A percentile compares a stretch with the other conserved stretches of the same genome.
These are phyloP conservation scores for Dillenia suffruticosa DNA, from an alignment of 164 flowering plant species.

Conservation along the genomic window DNA sequence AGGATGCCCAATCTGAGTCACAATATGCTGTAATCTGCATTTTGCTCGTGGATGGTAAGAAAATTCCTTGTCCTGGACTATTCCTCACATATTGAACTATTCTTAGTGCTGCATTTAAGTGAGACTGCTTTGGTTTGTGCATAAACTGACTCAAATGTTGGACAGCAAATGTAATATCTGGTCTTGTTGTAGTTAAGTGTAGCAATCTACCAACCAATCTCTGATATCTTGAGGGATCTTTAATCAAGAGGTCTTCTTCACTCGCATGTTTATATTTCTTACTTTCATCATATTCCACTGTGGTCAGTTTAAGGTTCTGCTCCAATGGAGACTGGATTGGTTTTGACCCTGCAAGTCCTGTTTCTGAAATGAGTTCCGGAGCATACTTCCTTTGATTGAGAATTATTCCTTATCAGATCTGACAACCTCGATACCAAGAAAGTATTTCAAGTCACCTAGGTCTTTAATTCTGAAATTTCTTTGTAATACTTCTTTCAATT, in stretches of 20 bases:
- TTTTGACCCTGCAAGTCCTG: neutral
- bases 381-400: conserved; percentile 2
- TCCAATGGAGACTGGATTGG: neutral
- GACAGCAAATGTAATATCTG: neutral
- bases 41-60: neutral
- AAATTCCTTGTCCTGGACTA: neutral
- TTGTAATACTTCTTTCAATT: neutral
- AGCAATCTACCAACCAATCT: neutral
- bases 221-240: neutral
- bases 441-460: neutral
- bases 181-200: neutral
- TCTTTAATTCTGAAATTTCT: neutral
- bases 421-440: conserved; percentile 2
- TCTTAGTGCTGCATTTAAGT: neutral
- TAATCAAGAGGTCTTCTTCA: neutral
- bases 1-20: neutral
- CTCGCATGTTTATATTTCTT: neutral
- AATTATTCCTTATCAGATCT: neutral
- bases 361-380: neutral
- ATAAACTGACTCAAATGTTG: neutral
- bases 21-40: neutral
- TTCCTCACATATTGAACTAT: neutral
- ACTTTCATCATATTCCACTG: too few species aligned
- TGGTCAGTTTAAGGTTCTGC: neutral
- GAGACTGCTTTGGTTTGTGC: neutral